Evolutionary conservation across 2,329 filamentous ascomycete genomes (phyloP), one percentile per base, ranked within the genome.

Genomic region (Colletotrichum horii): DNA sequence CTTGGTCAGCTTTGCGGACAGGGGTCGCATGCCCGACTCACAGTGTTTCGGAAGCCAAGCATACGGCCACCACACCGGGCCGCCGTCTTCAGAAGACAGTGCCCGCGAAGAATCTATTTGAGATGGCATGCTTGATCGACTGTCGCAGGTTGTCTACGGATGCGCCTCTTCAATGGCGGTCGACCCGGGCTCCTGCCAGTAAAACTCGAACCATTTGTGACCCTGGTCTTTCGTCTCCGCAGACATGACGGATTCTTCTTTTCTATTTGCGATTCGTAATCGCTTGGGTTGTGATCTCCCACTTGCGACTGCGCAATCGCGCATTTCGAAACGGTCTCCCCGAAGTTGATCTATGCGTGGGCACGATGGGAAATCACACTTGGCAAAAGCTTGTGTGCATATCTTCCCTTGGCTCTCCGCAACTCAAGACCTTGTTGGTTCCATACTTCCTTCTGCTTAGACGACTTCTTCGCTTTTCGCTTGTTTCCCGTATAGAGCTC

Each of bases 301-400:
- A 69, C 58, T 60, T 22, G 70, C 34, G 32, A 32, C 48, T 56
- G 48, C 32, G 64, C 60, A 26, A 36, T 58, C 26, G 28, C 55
- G 32, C 56, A 73, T 65, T 75, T 66, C 61, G 74, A 76, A 76
- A 76, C 74, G 30, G 16, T 48, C 30, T 38, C 60, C 32, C 30
- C 61, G 62, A 58, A 43, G 66, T 43, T 43, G 62, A 71, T 75
- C 61, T 76, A 76, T 76, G 74, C 52, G 55, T 75, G 36, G 43
- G 26, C 66, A 48, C 19, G 28, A 70, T 66, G 70, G 71, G n/a
- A 24, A 52, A 61, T 36, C 48, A 30, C 72, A 73, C 75, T 76
- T 77, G 75, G 75, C 75, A 30, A 66, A 76, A 76, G 75, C 75
- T 76, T 76, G 75, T 61, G 34, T 66, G 64, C 75, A 66, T 77